Conservation (phyloP, 2,329 filamentous ascomycete genomes). For the Colletotrichum tabaci region DNA sequence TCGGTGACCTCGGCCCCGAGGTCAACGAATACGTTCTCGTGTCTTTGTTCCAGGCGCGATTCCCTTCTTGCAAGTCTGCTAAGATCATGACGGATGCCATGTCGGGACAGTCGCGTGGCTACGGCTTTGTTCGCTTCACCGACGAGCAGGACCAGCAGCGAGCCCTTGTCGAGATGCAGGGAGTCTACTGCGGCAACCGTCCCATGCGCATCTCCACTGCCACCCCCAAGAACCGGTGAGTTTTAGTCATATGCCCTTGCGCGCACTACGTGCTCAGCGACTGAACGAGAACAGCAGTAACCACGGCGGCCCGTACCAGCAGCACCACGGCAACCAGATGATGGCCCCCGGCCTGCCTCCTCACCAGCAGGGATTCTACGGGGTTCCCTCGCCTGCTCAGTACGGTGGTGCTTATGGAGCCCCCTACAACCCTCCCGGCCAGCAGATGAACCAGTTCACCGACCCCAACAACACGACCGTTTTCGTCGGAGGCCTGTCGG, state of each 20-base stretch:
- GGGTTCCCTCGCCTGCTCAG: conserved; percentile 44
- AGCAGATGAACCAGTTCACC: conserved; percentile 97
- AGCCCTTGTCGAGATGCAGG: conserved; percentile 97
- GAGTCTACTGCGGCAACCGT: conserved; percentile 97
- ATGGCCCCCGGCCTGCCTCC: conserved; percentile 61
- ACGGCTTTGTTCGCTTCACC: conserved; percentile 97
- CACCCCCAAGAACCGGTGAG: conserved; percentile 90
- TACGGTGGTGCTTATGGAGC: conserved; percentile 40
- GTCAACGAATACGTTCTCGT: conserved; percentile 99
- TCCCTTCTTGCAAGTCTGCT: conserved; percentile 97
- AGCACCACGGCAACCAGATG: conserved; percentile 60
- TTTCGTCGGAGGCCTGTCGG: conserved; percentile 96
- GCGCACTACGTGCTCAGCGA: background rate
- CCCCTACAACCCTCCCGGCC: conserved; percentile 41
- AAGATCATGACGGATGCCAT: conserved; percentile 99
- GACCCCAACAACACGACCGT: conserved; percentile 99
- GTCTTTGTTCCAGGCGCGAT: conserved; percentile 95
- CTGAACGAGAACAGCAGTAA: conserved; percentile 25
- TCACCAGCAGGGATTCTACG: conserved; percentile 56
- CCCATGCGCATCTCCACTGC: conserved; percentile 99
- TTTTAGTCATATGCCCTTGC: conserved; percentile 5
- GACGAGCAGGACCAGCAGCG: conserved; percentile 97
- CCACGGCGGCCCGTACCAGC: conserved; percentile 55
- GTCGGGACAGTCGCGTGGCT: conserved; percentile 96
- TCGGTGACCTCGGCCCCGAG: conserved; percentile 96